A percentile compares a stretch with the other conserved stretches of the same genome.
phyloP scores from a whole-genome alignment of 352 stramenopile species.

The Blastocystis sp. region DNA sequence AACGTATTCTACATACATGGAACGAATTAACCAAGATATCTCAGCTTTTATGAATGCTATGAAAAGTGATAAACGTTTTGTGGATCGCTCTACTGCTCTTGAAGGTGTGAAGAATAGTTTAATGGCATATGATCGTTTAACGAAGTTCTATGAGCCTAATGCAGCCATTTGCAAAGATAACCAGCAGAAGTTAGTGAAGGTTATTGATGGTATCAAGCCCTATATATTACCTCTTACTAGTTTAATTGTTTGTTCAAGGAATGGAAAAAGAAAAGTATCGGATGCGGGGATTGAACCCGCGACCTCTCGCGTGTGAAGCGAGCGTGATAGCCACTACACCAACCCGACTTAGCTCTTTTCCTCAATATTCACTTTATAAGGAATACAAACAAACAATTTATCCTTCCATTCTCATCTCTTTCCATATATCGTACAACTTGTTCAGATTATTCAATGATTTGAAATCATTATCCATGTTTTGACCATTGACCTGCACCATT shows the following conservation, averaged over 20 bases:
- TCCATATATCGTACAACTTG: constrained; percentile 41
- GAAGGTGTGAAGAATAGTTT: neutral
- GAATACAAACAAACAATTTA: neutral
- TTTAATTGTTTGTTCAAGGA: neutral
- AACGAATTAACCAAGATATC: no score
- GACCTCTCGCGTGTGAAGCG: constrained; percentile 60
- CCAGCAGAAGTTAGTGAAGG: neutral
- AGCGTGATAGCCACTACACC: constrained; percentile 61
- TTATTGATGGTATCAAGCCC: neutral
- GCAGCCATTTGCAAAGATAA: neutral
- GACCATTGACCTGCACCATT: neutral
- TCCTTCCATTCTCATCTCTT: neutral
- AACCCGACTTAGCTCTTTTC: constrained; percentile 4
- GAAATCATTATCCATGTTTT: constrained; percentile 29
- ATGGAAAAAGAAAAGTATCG: constrained; percentile 21
- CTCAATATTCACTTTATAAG: neutral
- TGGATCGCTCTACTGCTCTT: neutral
- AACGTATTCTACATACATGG: neutral
- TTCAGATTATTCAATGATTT: constrained; percentile 14
- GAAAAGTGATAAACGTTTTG: neutral
- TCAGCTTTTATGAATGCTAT: neutral
- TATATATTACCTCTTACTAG: neutral
- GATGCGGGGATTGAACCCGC: constrained; percentile 56
- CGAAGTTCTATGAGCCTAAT: neutral
- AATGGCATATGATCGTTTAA: neutral